These are phyloP conservation scores for Botrytis byssoidea DNA, from an alignment of 2,329 filamentous ascomycete genomes.

Conservation along the genomic window DNA sequence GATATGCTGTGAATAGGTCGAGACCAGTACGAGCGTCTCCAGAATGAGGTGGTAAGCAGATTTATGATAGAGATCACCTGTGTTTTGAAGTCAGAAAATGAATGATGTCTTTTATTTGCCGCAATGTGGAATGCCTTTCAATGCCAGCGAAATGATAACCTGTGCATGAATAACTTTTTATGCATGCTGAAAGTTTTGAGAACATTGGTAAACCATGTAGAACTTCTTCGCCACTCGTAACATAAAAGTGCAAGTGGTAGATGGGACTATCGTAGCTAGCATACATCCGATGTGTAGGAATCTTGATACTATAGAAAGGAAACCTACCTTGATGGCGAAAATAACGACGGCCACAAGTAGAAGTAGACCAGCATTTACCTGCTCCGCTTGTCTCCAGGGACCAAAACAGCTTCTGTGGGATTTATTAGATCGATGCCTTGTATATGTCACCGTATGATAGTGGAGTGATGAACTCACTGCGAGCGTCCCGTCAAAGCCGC, in stretches of 20 bases:
- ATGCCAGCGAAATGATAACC: not conserved
- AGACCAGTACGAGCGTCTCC: constrained; percentile 28
- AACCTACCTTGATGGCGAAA: constrained; percentile 55
- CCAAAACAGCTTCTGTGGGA: constrained; percentile 46
- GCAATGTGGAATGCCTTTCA: not conserved
- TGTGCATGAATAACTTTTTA: not conserved
- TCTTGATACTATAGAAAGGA: not conserved
- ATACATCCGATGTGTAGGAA: not conserved
- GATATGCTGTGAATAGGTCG: constrained; percentile 25
- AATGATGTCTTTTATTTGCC: not conserved
- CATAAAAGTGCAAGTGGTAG: not conserved
- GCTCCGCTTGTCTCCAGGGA: constrained; percentile 57
- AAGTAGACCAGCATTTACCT: constrained; percentile 53
- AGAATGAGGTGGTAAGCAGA: constrained; percentile 34
- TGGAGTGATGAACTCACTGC: not conserved
- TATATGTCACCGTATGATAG: not conserved
- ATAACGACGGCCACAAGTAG: constrained; percentile 54
- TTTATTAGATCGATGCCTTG: not conserved
- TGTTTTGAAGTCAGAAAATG: constrained; percentile 5
- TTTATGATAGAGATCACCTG: constrained; percentile 32
- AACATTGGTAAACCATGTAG: not conserved
- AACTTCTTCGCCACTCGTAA: not conserved
- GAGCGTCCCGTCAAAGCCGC: constrained; percentile 20
- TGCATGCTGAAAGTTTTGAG: not conserved
- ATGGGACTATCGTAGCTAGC: not conserved